These are phyloP conservation scores for Vigna hirtella DNA, from an alignment of 306 rosid species.

Conservation along the genomic window DNA sequence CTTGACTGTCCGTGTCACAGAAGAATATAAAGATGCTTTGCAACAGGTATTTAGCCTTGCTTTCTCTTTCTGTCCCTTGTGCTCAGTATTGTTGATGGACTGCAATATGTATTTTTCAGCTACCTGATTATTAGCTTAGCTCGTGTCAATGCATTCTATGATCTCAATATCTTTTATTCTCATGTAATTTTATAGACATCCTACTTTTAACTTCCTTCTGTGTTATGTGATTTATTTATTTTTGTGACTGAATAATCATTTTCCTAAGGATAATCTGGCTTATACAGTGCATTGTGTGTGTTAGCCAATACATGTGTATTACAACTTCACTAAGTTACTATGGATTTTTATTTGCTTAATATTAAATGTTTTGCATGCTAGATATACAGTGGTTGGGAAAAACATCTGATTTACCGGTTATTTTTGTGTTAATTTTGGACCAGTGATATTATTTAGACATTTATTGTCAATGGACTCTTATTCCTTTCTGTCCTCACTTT, in stretches of 20 bases:
- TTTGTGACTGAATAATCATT: slow-evolving; percentile 2
- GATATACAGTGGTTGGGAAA: neutral
- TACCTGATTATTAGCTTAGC: slow-evolving; percentile 34
- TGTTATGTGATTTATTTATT: neutral
- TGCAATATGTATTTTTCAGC: slow-evolving; percentile 22
- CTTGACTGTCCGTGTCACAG: slow-evolving; percentile 59
- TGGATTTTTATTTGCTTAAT: slow-evolving; percentile 22
- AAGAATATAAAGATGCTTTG: slow-evolving; percentile 58
- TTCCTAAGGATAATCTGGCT: neutral
- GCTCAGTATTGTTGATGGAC: slow-evolving; percentile 29
- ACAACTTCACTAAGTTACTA: slow-evolving; percentile 10
- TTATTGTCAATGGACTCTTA: slow-evolving; percentile 24
- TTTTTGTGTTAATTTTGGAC: neutral
- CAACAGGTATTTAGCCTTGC: slow-evolving; percentile 60
- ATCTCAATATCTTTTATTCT: slow-evolving; percentile 21
- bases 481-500: slow-evolving; percentile 39
- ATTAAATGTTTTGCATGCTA: neutral
- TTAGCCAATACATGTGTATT: neutral
- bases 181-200: neutral
- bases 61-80: slow-evolving; percentile 20
- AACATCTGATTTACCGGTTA: neutral
- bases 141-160: slow-evolving; percentile 33
- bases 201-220: neutral
- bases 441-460: slow-evolving; percentile 22
- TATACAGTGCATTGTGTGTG: neutral